Percentiles rank a stretch among this genome's conserved stretches.
phyloP scores from a whole-genome alignment of 2,329 filamentous ascomycete species.

The Aspergillus novoparasiticus region DNA sequence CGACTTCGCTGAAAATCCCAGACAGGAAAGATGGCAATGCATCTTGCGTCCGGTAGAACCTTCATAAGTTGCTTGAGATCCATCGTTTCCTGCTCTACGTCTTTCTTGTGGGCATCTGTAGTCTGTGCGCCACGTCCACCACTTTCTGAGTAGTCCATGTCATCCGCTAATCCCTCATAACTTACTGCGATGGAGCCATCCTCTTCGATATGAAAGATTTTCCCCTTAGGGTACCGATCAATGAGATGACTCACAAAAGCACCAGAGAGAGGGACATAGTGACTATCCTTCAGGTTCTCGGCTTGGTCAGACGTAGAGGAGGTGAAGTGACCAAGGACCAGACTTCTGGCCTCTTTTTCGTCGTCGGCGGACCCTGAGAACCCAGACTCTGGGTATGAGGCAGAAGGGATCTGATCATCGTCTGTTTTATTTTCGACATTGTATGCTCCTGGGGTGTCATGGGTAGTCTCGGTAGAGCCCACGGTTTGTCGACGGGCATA shows the following conservation, averaged over 20 bases:
- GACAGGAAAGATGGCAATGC: constrained; percentile 29
- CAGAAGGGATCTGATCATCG: not conserved
- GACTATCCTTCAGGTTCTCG: not conserved
- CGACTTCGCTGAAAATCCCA: constrained; percentile 31
- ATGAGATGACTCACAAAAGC: constrained; percentile 21
- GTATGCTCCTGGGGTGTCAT: not conserved
- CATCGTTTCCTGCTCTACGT: constrained; percentile 14
- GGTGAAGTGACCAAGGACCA: constrained; percentile 19
- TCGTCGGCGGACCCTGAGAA: not conserved
- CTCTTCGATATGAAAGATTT: constrained; percentile 26
- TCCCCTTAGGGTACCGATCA: constrained; percentile 22
- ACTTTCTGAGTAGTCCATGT: constrained; percentile 9
- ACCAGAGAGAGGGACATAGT: constrained; percentile 14
- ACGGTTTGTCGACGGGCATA: constrained; percentile 21
- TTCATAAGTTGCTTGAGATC: constrained; percentile 19
- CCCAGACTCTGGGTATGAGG: not conserved
- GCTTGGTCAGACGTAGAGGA: constrained; percentile 10
- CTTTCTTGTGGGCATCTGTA: constrained; percentile 9
- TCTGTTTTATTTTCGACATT: not conserved
- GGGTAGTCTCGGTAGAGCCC: not conserved
- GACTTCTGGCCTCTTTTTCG: not conserved
- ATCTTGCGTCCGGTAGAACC: constrained; percentile 19
- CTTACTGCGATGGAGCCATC: constrained; percentile 25
- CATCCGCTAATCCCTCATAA: constrained; percentile 22
- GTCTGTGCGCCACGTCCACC: not conserved